Evolutionary conservation across 805 yeast genomes (phyloP), one percentile per base, ranked within the genome.

Genomic region (Nakazawaea holstii): DNA sequence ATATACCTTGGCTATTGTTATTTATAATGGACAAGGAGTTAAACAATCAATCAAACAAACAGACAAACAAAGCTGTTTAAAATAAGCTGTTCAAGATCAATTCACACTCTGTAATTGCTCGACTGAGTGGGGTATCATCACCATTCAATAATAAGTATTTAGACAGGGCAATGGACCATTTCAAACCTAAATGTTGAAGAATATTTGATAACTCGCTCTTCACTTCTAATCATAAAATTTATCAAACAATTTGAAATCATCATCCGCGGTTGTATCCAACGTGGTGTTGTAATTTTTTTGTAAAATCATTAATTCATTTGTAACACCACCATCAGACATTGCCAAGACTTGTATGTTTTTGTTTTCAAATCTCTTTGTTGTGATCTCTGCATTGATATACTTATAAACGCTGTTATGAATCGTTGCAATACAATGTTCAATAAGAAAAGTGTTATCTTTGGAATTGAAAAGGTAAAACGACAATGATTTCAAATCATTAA

Each of bases 241-340:
- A 15, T 49, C 51, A 49, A 64, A 56, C 4, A 61, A 26, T 4
- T 42, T 39, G 1, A 39, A 29, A 26, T 35, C 46, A 1, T 42
- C 28, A 8, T 42, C 39, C 11, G 46, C 11, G 15, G 52, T 52
- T 3, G 33, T 41, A 20, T 30, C 24, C 24, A 20, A 20, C 39
- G 28, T 50, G 51, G n/a, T 27, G n/a, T n/a, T n/a, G 39, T 59
- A 62, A 46, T 50, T 51, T 3, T 52, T 43, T 0, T 61, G 50
- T 2, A 60, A 45, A 2, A 59, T 15, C 24, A 58, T 26, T 40
- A 62, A 38, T 28, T 62, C 61, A 17, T 51, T 45, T 39, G 56
- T 20, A 20, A 20, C 24, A 20, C 24, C 24, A 20, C 5, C 24
- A 5, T 44, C 40, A 35, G 11, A 40, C 11, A 15, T 38, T 2